Evolutionary conservation across 352 stramenopile genomes (phyloP).

Genomic region (Sclerospora graminicola): DNA sequence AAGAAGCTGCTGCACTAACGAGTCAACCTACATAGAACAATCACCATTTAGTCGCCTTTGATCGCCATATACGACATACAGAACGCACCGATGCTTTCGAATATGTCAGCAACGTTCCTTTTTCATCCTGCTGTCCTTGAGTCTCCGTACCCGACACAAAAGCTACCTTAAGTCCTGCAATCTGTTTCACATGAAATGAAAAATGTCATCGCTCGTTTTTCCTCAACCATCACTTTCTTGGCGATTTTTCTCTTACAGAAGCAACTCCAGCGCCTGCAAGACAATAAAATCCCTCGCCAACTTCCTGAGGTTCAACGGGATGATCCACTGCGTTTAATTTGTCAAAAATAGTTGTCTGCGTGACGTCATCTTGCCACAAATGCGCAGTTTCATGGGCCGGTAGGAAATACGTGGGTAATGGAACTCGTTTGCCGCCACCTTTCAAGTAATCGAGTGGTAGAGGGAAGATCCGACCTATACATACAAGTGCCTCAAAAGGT

Average conservation of each 20-base stretch:
- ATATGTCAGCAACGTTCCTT: conserved; percentile 20
- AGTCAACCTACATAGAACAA: conserved; percentile 4
- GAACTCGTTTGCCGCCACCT: conserved; percentile 23
- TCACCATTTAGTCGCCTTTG: background rate
- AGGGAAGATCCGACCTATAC: conserved; percentile 43
- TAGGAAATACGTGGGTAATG: conserved; percentile 56
- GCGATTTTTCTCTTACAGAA: conserved; percentile 15
- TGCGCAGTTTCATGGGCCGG: conserved; percentile 19
- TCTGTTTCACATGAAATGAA: conserved; percentile 9
- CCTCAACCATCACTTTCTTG: background rate
- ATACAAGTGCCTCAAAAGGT: conserved; percentile 54
- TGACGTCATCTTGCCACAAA: conserved; percentile 18
- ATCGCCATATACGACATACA: background rate
- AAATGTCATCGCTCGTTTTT: background rate
- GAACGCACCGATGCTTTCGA: conserved; percentile 18
- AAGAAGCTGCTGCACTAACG: conserved; percentile 16
- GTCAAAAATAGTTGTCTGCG: conserved; percentile 28
- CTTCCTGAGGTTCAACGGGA: conserved; percentile 17
- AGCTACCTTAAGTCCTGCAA: conserved; percentile 34
- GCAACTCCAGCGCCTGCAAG: conserved; percentile 34
- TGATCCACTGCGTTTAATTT: conserved; percentile 18
- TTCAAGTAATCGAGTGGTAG: conserved; percentile 37
- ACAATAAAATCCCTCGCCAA: conserved; percentile 40
- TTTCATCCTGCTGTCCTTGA: conserved; percentile 15
- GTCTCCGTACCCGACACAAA: conserved; percentile 24